These are phyloP conservation scores for Pulveroboletus frians DNA, from an alignment of 768 basidiomycete genomes.

Conservation along the genomic window DNA sequence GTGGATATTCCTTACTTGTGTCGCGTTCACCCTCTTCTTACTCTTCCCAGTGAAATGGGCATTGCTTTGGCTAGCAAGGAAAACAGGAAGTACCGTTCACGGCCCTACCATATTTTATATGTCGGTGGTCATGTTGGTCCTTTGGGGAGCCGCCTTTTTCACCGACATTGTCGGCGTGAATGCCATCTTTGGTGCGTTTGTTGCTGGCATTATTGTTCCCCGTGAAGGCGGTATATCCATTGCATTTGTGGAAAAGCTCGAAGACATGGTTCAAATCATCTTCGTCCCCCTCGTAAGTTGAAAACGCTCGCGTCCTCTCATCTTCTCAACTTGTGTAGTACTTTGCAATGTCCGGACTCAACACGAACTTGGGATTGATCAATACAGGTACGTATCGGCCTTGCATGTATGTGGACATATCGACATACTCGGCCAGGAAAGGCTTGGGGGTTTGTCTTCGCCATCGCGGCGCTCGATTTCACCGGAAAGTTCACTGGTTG, in stretches of 20 bases:
- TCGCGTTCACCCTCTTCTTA: conserved; percentile 78
- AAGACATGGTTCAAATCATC: conserved; percentile 88
- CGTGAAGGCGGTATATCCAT: conserved; percentile 84
- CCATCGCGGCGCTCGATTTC: conserved; percentile 75
- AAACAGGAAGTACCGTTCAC: conserved; percentile 74
- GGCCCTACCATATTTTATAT: conserved; percentile 87
- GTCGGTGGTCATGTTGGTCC: conserved; percentile 72
- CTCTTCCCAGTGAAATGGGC: conserved; percentile 60
- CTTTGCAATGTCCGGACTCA: conserved; percentile 91
- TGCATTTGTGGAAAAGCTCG: conserved; percentile 83
- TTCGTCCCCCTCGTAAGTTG: conserved; percentile 76
- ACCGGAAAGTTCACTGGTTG: conserved; percentile 87
- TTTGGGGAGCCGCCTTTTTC: conserved; percentile 88
- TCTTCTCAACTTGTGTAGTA: conserved; percentile 47
- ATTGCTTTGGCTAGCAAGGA: conserved; percentile 66
- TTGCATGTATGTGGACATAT: not conserved
- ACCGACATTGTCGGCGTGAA: conserved; percentile 94
- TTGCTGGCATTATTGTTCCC: conserved; percentile 79
- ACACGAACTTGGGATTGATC: conserved; percentile 81
- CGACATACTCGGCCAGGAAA: conserved; percentile 39
- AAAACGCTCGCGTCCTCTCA: not conserved
- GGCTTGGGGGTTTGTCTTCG: conserved; percentile 85
- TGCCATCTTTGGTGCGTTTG: conserved; percentile 73
- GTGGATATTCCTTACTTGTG: conserved; percentile 73
- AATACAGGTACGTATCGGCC: conserved; percentile 50